Base-by-base conservation (phyloP, 78 protist species). In the Speleostelium caveatum region DNA sequence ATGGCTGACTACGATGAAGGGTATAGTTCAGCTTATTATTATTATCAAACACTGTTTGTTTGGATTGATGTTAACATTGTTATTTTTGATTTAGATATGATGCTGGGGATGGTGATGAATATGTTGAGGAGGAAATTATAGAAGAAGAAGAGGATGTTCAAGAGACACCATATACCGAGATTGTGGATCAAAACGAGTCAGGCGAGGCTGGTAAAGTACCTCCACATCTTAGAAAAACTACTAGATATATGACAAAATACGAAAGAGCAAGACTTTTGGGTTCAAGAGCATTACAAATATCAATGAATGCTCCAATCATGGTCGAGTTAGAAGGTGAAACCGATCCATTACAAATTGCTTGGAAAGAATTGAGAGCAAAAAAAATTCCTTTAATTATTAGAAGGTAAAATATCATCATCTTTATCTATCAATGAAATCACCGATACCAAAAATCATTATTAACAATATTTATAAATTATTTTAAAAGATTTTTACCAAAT, bases 251-350 rank as follows among this genome's bases (percentile, higher is more conserved):
- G 97, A 97, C 99, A 1, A 97, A 97, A 85, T 97, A 96, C 55
- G 99, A 97, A 71, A 73, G 97, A 30, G 99, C 99, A 0, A 87
- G 99, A 10, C 39, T 97, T 19, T 88, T 97, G 7, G 99, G 99
- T 17, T 93, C 97, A 26, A 83, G 99, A n/a, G 99, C 99, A 17
- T 87, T 97, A 55, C 99, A 97, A 76, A 97, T 97, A 12, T 62
- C 79, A 33, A 96, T 97, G 98, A 92, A 91, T 42, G 98, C 99
- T 8, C 99, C 99, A 19, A 88, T 97, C 24, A 93, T 97, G 96
- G 98, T 97, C 32, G 97, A 97, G 38, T 32, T 97, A 17, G 94
- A 94, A 35, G 98, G 98, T 17, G 98, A 96, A 75, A 96, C 98
- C 0, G 99, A 97, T 72, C 99, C 99, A 41, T 95, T 97, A 33